Conservation (phyloP, 2,329 filamentous ascomycete species). For the Diaporthe sp. region DNA sequence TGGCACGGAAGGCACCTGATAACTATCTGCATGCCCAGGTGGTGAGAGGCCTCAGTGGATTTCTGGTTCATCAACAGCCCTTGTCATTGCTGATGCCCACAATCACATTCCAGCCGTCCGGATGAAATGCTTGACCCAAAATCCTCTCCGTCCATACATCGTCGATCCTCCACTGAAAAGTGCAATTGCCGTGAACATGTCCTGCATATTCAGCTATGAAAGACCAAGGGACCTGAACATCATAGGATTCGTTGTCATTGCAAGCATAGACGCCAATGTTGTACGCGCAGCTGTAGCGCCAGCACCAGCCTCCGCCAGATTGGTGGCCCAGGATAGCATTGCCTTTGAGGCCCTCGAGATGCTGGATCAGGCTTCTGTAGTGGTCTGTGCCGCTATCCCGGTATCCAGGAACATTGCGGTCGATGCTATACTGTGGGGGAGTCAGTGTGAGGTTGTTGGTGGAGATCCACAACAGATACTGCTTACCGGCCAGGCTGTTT, state of each 20-base stretch:
- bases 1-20: neutral
- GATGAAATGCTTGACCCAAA: neutral
- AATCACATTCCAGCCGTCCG: neutral
- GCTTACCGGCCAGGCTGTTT: neutral
- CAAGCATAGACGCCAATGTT: constrained; percentile 23
- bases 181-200: no score
- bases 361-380: neutral
- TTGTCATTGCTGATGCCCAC: neutral
- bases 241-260: constrained; percentile 23
- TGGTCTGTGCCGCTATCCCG: neutral
- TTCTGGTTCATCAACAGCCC: neutral
- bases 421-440: neutral
- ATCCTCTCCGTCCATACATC: neutral
- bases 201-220: constrained; percentile 1
- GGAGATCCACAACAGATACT: neutral
- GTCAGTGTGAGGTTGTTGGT: neutral
- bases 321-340: constrained; percentile 17
- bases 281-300: constrained; percentile 5
- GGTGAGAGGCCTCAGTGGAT: neutral
- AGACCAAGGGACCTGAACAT: neutral
- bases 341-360: constrained; percentile 4
- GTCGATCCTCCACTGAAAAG: neutral
- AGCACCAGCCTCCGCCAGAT: constrained; percentile 7
- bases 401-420: neutral
- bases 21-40: neutral